A percentile compares a stretch with the other conserved stretches of the same genome.
These are phyloP conservation scores for Debaryomyces tyrocola DNA, from an alignment of 805 yeast genomes.

Conservation along the genomic window DNA sequence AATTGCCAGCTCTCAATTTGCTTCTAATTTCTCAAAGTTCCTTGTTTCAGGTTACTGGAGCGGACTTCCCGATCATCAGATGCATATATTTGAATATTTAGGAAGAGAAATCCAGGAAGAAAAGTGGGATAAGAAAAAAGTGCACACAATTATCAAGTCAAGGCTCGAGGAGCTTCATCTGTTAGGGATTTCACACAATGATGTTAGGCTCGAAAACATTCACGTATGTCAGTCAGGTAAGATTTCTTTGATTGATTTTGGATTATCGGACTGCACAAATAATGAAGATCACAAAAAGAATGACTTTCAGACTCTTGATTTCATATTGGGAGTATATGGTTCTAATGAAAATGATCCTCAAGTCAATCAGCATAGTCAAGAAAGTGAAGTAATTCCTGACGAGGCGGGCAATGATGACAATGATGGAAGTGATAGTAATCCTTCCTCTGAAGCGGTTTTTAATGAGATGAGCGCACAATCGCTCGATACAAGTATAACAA, in stretches of 20 bases:
- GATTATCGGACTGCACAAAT: slow-evolving; percentile 3
- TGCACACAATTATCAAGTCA: slow-evolving; percentile 2
- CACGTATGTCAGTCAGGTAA: slow-evolving; percentile 2
- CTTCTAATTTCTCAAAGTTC: slow-evolving; percentile 4
- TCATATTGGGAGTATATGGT: neutral
- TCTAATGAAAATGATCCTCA: neutral
- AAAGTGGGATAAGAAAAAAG: slow-evolving; percentile 2
- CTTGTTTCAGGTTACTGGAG: slow-evolving; percentile 3
- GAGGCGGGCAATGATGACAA: neutral
- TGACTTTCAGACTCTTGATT: slow-evolving; percentile 2
- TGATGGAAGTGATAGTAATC: neutral
- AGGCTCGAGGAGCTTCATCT: slow-evolving; percentile 4
- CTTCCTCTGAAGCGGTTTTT: too few relatives aligned
- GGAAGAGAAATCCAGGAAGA: slow-evolving; percentile 1
- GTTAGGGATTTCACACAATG: slow-evolving; percentile 4
- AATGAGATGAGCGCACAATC: too few relatives aligned
- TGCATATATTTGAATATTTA: slow-evolving; percentile 6
- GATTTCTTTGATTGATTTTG: slow-evolving; percentile 4
- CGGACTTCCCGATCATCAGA: slow-evolving; percentile 2
- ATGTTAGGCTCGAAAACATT: slow-evolving; percentile 2
- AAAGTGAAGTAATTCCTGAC: neutral
- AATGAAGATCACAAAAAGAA: slow-evolving; percentile 1
- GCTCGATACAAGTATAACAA: too few relatives aligned
- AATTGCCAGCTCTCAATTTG: slow-evolving; percentile 3
- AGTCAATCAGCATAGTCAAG: neutral